Conservation (phyloP, 208 protist species). For the Strigomonas culicis region DNA sequence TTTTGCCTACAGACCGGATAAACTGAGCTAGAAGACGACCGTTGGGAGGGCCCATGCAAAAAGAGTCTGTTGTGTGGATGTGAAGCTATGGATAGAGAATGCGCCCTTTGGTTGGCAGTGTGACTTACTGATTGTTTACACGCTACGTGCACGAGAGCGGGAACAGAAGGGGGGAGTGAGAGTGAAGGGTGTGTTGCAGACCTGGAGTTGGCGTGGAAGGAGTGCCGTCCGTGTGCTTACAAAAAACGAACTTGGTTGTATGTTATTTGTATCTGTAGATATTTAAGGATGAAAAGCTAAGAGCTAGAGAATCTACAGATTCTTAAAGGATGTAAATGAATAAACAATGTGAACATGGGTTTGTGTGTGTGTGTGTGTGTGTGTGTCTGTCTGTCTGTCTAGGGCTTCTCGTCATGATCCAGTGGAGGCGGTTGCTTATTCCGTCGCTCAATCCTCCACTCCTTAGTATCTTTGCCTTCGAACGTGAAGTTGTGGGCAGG, state of each 20-base stretch:
- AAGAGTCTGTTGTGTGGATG: conserved; percentile 1
- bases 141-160: neutral
- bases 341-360: conserved; percentile 3
- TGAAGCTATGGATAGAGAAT: neutral
- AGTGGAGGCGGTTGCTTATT: conserved; percentile 53
- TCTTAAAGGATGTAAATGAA: neutral
- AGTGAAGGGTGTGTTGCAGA: too few species aligned
- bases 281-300: too few species aligned
- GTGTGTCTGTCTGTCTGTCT: neutral
- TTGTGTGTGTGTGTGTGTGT: neutral
- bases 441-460: conserved; percentile 26
- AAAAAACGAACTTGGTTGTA: too few species aligned
- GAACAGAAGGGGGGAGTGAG: too few species aligned
- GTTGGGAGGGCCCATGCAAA: too few species aligned
- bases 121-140: neutral
- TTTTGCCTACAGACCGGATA: conserved; percentile 7
- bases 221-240: too few species aligned
- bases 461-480: conserved; percentile 50
- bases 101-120: neutral
- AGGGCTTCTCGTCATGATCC: conserved; percentile 55
- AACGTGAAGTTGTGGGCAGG: conserved; percentile 88
- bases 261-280: too few species aligned
- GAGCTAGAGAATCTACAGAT: too few species aligned
- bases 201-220: too few species aligned
- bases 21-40: neutral